Base-by-base conservation (phyloP, 192 early-diverging fungal species). In the Gigaspora rosea region DNA sequence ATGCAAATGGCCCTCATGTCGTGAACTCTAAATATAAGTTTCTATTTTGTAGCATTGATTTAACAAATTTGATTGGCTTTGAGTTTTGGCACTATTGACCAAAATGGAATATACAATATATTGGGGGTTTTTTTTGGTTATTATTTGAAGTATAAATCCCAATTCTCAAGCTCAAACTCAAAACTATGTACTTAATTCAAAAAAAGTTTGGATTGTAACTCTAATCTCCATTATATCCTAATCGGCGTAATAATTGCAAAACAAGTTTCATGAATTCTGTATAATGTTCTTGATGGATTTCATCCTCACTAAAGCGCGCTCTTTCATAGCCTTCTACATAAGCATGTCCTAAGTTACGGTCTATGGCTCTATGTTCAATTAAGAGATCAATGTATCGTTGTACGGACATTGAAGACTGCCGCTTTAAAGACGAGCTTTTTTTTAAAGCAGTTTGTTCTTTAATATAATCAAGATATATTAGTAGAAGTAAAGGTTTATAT, bases 291-390 rank as follows among this genome's bases (percentile, higher is more conserved):
- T 76, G 61, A 20, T 20, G 16, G 6, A 65, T 41, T 51, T 76
- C 74, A 15, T 76, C 41, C 0, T 78, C 74, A 48, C 86, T 84
- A 46, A 90, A 90, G 10, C 88, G 80, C 9, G 86, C 85, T n/a
- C 73, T 80, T 73, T 90, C 88, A 70, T 90, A 90, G 2, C 85
- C 85, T 68, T 87, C 81, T 12, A 90, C 66, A 69, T 90, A 90
- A 8, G 85, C 80, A 71, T 82, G 57, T 22, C 83, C 88, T 41
- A 88, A 78, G 27, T 80, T 77, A n/a, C 73, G 64, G 52, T 84
- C 81, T 15, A 90, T 77, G 20, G 83, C 71, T 10, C 73, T 80
- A 35, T 84, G 78, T 48, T 88, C 84, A 20, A 85, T 82, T 1
- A 90, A 71, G 79, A 85, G 81, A 20, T 88, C 84, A 51, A 90